Conservation (phyloP, 1,139 yeast genomes). For the Taiozyma sp. region DNA sequence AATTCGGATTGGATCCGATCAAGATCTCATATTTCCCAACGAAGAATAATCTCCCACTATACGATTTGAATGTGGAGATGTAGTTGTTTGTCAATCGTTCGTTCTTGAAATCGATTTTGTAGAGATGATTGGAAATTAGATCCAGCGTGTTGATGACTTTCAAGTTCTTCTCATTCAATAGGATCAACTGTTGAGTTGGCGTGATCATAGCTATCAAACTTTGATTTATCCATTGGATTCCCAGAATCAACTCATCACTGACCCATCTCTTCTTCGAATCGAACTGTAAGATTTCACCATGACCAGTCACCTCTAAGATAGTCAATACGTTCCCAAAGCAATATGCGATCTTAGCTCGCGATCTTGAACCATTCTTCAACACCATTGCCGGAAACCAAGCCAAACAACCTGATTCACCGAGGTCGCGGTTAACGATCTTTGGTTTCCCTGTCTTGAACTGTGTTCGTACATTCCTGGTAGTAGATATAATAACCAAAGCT, state of each 20-base stretch:
- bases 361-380: conserved; percentile 19
- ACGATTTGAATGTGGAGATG: conserved; percentile 30
- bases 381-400: conserved; percentile 56
- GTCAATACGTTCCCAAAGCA: conserved; percentile 60
- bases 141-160: conserved; percentile 36
- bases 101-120: conserved; percentile 12
- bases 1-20: conserved; percentile 57
- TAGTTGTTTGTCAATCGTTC: conserved; percentile 24
- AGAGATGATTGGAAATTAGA: conserved; percentile 40
- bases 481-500: conserved; percentile 49
- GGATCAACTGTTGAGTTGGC: conserved; percentile 38
- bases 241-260: conserved; percentile 42
- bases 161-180: conserved; percentile 38
- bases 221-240: conserved; percentile 57
- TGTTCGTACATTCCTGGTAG: conserved; percentile 46
- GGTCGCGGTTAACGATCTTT: conserved; percentile 28
- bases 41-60: conserved; percentile 43
- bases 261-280: conserved; percentile 42
- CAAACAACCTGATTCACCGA: conserved; percentile 43
- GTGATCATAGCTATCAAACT: conserved; percentile 46
- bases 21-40: conserved; percentile 45
- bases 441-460: conserved; percentile 52
- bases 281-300: conserved; percentile 34
- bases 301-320: conserved; percentile 43
- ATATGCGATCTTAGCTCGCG: conserved; percentile 53